Percentiles rank a stretch among this genome's conserved stretches.
Conservation (phyloP, 1,284 basidiomycete species). For the Apiotrichum mycotoxinovorans region DNA sequence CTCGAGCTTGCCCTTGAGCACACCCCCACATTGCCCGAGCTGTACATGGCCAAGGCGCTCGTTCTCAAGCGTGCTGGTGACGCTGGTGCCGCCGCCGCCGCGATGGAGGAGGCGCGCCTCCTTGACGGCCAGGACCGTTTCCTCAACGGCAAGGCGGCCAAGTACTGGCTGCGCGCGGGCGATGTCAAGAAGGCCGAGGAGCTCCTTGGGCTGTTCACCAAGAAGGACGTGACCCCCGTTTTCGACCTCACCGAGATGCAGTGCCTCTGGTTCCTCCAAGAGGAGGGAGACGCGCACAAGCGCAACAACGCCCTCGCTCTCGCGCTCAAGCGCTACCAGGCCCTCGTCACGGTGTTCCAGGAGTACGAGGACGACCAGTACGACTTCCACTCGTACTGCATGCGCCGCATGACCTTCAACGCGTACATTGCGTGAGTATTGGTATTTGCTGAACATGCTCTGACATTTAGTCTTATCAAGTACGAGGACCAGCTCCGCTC, state of each 20-base stretch:
- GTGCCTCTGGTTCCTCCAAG: conserved; percentile 78
- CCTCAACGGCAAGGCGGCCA: conserved; percentile 89
- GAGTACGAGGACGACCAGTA: conserved; percentile 94
- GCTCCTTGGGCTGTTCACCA: conserved; percentile 80
- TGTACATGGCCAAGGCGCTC: conserved; percentile 78
- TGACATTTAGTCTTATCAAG: conserved; percentile 62
- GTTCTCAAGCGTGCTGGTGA: conserved; percentile 87
- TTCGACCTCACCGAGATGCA: conserved; percentile 95
- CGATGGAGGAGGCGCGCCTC: conserved; percentile 75
- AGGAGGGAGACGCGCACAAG: conserved; percentile 72
- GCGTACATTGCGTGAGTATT: conserved; percentile 74
- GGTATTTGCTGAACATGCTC: neutral
- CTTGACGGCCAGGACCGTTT: conserved; percentile 95
- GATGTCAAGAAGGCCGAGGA: conserved; percentile 69
- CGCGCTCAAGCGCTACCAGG: conserved; percentile 82
- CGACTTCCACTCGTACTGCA: conserved; percentile 94
- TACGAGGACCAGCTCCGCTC: conserved; percentile 79
- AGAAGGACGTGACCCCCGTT: conserved; percentile 73
- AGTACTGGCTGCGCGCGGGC: conserved; percentile 82
- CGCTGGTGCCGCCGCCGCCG: conserved; percentile 65
- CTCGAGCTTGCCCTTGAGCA: conserved; percentile 69
- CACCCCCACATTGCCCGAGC: conserved; percentile 90
- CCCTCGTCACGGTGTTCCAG: conserved; percentile 70
- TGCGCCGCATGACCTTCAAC: conserved; percentile 83
- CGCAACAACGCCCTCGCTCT: conserved; percentile 66